phyloP scores from a whole-genome alignment of 176 grass and related monocot genomes.

The Zizania latifolia region DNA sequence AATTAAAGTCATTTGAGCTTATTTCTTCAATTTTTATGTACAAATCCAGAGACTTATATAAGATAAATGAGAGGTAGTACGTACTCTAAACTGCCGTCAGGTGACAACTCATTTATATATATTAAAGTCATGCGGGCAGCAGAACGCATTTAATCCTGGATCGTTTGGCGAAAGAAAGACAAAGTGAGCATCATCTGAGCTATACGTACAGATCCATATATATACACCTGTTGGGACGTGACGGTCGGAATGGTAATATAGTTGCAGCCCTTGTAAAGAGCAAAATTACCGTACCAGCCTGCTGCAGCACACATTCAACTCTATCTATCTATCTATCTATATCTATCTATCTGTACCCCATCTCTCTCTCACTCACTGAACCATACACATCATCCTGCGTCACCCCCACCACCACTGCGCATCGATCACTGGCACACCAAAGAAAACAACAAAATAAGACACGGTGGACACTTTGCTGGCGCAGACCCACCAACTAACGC shows the following conservation, averaged over 20 bases:
- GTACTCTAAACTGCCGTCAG: no score
- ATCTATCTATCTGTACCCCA: no score
- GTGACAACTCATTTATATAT: no score
- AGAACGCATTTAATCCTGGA: neutral
- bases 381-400: constrained; percentile 1
- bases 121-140: no score
- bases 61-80: no score
- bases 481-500: constrained; percentile 33
- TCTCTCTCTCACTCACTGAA: neutral
- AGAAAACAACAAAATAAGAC: constrained; percentile 42
- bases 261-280: neutral
- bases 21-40: no score
- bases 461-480: constrained; percentile 21
- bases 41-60: no score
- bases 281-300: neutral
- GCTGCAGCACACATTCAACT: neutral
- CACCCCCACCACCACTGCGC: constrained; percentile 22
- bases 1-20: no score
- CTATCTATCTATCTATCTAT: no score
- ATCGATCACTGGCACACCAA: no score
- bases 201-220: neutral
- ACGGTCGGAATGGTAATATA: neutral
- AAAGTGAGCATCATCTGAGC: neutral
- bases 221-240: neutral
- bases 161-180: neutral